Evolutionary conservation across 805 yeast genomes (phyloP), one percentile per base, ranked within the genome.

Genomic region (Lachancea lanzarotensis): DNA sequence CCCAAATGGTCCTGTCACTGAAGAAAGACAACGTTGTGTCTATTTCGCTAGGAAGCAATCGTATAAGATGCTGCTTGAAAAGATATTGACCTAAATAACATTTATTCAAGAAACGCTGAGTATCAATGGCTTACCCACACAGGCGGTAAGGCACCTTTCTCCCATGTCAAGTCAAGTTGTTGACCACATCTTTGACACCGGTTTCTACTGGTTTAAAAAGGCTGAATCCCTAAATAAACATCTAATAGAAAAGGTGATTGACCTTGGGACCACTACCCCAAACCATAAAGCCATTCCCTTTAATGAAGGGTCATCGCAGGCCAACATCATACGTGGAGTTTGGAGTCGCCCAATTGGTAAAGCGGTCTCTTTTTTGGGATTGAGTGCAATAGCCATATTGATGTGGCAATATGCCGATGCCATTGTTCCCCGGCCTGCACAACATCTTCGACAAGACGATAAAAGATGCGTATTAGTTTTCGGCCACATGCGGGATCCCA

Each of bases 401-500:
- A 7, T 44, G 11, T 44, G 39, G 36, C 20, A 25, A 6, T 26
- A 38, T 13, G 27, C 25, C n/a, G 17, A 29, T n/a, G 11, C n/a
- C 15, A 3, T 39, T n/a, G 10, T 44, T 4, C 47, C 42, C 11
- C 30, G 34, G 26, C 32, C 40, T 29, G 45, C 50, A 33, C 22
- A 34, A 22, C 50, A 47, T 40, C 34, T 47, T 13, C 22, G 22
- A 15, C 38, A 44, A 13, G 45, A 36, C 41, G 46, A 47, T 35
- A 42, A 40, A 22, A 43, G 33, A 39, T 43, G 46, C 34, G 55
- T 62, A 2, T 43, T 64, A 22, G 49, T 62, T 2, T 49, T 65
- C 3, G 68, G 69, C 1, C 60, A 62, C 40, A 58, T 59, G 55
- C 57, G 55, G 18, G 67, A 65, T 51, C 67, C 70, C 5, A 56